A percentile compares a stretch with the other conserved stretches of the same genome.
Evolutionary conservation across 2,329 filamentous ascomycete genomes (phyloP).

Genomic region (Claviceps cyperi): DNA sequence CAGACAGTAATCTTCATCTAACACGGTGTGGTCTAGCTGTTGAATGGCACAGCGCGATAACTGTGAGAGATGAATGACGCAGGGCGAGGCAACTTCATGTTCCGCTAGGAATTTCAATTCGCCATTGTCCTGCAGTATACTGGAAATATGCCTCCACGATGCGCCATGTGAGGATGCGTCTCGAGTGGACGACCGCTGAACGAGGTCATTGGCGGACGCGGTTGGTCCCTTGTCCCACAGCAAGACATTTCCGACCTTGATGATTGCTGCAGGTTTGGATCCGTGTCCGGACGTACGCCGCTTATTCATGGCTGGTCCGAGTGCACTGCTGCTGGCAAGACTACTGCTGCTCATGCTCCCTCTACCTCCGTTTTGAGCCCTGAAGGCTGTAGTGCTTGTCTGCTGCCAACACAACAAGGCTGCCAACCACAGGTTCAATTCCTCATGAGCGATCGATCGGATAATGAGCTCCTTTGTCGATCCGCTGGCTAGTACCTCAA

Average conservation of each 20-base stretch:
- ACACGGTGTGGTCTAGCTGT: conserved; percentile 73
- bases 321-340: conserved; percentile 15
- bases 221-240: conserved; percentile 72
- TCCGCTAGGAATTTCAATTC: conserved; percentile 85
- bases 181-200: conserved; percentile 41
- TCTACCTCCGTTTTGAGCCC: conserved; percentile 30
- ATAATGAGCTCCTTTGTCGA: conserved; percentile 47
- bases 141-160: conserved; percentile 79
- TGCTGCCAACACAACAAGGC: conserved; percentile 73
- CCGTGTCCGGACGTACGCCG: conserved; percentile 21
- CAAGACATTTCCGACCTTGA: conserved; percentile 86
- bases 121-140: conserved; percentile 86
- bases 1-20: conserved; percentile 88
- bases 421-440: conserved; percentile 68
- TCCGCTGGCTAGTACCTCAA: conserved; percentile 39
- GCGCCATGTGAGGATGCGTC: conserved; percentile 38
- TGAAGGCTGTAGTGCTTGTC: conserved; percentile 44
- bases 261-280: conserved; percentile 48
- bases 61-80: conserved; percentile 75
- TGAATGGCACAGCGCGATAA: conserved; percentile 84
- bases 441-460: conserved; percentile 46
- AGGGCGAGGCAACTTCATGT: conserved; percentile 64
- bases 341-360: conserved; percentile 13
- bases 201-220: conserved; percentile 38
- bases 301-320: conserved; percentile 28